phyloP scores from a whole-genome alignment of 495 filamentous ascomycete genomes.

The Aspergillus sclerotiicarbonarius region DNA sequence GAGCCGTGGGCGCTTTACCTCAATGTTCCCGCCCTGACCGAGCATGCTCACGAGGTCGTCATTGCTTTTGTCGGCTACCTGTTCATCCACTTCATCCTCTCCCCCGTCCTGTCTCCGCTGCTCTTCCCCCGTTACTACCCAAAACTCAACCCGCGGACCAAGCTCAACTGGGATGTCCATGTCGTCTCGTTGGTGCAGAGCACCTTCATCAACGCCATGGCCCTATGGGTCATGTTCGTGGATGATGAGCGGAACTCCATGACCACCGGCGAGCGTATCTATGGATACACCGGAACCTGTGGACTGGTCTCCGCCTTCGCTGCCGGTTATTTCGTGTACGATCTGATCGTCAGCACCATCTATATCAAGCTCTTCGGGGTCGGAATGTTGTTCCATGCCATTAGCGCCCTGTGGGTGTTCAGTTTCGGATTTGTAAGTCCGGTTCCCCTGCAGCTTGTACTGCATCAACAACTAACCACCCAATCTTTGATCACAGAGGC shows the following conservation, averaged over 20 bases:
- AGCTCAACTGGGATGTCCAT: slow-evolving; percentile 94
- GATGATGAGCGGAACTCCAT: slow-evolving; percentile 76
- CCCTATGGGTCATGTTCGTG: slow-evolving; percentile 77
- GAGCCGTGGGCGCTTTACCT: slow-evolving; percentile 49
- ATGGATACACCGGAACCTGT: slow-evolving; percentile 80
- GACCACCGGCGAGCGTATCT: slow-evolving; percentile 74
- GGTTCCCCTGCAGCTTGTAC: neutral
- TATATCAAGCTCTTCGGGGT: slow-evolving; percentile 80
- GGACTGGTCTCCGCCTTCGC: slow-evolving; percentile 84
- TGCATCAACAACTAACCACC: neutral
- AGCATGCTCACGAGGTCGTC: slow-evolving; percentile 88
- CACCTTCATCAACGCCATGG: slow-evolving; percentile 69
- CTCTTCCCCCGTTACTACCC: slow-evolving; percentile 74
- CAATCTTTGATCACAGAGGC: slow-evolving; percentile 55
- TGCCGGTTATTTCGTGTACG: slow-evolving; percentile 94
- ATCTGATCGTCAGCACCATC: slow-evolving; percentile 69
- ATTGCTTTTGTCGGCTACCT: slow-evolving; percentile 74
- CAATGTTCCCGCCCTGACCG: slow-evolving; percentile 65
- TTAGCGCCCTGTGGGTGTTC: slow-evolving; percentile 83
- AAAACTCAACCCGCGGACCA: slow-evolving; percentile 61
- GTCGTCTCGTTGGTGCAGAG: slow-evolving; percentile 91
- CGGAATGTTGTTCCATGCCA: slow-evolving; percentile 86
- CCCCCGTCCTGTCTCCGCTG: slow-evolving; percentile 66
- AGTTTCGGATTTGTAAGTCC: slow-evolving; percentile 85
- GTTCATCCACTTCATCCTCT: slow-evolving; percentile 67